Conservation (phyloP, 75 land plant genomes). For the Azolla pinnata region DNA sequence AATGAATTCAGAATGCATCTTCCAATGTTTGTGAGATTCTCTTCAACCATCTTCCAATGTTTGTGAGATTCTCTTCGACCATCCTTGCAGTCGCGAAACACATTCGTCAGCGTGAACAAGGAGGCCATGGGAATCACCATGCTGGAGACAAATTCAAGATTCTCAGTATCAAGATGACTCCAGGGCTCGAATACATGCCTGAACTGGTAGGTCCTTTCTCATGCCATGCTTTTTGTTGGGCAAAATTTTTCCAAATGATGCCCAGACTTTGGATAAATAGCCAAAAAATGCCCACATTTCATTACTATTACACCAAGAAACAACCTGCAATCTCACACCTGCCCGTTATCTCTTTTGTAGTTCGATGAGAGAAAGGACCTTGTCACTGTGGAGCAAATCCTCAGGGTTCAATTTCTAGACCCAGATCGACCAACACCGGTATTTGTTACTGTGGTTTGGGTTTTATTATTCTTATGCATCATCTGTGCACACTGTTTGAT, state of each 20-base stretch:
- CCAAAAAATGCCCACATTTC: too few relatives aligned
- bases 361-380: slow-evolving; percentile 82
- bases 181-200: slow-evolving; percentile 64
- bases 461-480: neutral
- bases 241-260: too few relatives aligned
- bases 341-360: slow-evolving; percentile 35
- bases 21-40: too few relatives aligned
- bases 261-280: too few relatives aligned
- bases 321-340: too few relatives aligned
- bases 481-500: too few relatives aligned
- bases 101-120: neutral
- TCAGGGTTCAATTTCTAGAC: slow-evolving; percentile 67
- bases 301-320: too few relatives aligned
- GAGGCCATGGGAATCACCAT: slow-evolving; percentile 5
- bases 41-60: too few relatives aligned
- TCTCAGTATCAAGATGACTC: slow-evolving; percentile 78
- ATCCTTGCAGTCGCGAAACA: slow-evolving; percentile 1
- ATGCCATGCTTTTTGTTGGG: too few relatives aligned
- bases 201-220: slow-evolving; percentile 53
- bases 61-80: too few relatives aligned
- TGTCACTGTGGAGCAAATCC: slow-evolving; percentile 63
- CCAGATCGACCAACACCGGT: slow-evolving; percentile 56
- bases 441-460: neutral
- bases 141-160: slow-evolving; percentile 89
- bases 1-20: too few relatives aligned